Conservation (phyloP, 2,329 filamentous ascomycete genomes). For the Monosporascus sp. region DNA sequence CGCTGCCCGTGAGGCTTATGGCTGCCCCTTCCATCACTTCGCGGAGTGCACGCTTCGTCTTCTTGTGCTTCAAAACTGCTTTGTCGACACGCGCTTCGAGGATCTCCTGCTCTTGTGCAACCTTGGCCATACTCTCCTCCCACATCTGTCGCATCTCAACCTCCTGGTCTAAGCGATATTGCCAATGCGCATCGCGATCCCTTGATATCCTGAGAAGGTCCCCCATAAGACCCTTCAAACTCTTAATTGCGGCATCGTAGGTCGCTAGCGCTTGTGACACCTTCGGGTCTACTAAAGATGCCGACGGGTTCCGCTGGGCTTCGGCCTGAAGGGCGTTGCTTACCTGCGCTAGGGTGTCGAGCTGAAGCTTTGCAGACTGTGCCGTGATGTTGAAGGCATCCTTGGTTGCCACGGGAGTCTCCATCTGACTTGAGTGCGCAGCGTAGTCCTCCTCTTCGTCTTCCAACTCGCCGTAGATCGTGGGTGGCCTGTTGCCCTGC, state of each 20-base stretch:
- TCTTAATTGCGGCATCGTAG: slow-evolving; percentile 86
- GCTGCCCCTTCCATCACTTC: slow-evolving; percentile 65
- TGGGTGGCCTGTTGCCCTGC: slow-evolving; percentile 30
- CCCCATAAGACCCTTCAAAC: slow-evolving; percentile 76
- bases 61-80: slow-evolving; percentile 82
- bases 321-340: slow-evolving; percentile 76
- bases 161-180: slow-evolving; percentile 88
- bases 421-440: slow-evolving; percentile 75
- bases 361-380: slow-evolving; percentile 86
- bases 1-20: slow-evolving; percentile 33
- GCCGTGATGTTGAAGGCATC: slow-evolving; percentile 97
- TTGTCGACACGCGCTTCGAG: slow-evolving; percentile 84
- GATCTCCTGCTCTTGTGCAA: slow-evolving; percentile 91
- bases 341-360: slow-evolving; percentile 84
- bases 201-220: slow-evolving; percentile 88
- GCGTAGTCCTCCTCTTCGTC: slow-evolving; percentile 67
- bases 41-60: slow-evolving; percentile 82
- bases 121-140: slow-evolving; percentile 98
- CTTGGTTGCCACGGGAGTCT: slow-evolving; percentile 70
- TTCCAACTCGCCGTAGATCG: slow-evolving; percentile 33
- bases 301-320: slow-evolving; percentile 61
- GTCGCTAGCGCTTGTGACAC: slow-evolving; percentile 74
- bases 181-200: slow-evolving; percentile 95
- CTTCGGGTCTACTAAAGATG: slow-evolving; percentile 70
- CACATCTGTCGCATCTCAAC: slow-evolving; percentile 90